A percentile compares a stretch with the other conserved stretches of the same genome.
Conservation (phyloP, 352 stramenopile genomes). For the Peronosclerospora sorghi region DNA sequence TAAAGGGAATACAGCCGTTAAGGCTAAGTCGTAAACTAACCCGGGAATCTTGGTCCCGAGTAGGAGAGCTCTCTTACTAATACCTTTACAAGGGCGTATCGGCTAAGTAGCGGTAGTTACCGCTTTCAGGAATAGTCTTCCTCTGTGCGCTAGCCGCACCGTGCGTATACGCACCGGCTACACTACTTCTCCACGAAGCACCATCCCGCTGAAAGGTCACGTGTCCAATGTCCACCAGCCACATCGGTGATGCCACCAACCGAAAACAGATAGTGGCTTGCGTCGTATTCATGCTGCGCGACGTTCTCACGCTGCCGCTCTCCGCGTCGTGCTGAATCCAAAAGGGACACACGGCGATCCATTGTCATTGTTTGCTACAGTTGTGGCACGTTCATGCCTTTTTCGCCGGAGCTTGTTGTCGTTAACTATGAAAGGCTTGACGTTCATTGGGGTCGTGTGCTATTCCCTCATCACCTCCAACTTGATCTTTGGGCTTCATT, state of each 20-base stretch:
- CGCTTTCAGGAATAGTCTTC: too few species aligned
- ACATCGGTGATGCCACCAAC: background rate
- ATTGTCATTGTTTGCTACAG: constrained; percentile 4
- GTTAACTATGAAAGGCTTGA: background rate
- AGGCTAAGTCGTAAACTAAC: too few species aligned
- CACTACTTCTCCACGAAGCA: background rate
- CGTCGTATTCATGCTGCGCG: background rate
- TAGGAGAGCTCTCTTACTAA: too few species aligned
- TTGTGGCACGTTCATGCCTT: background rate
- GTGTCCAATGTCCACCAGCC: background rate
- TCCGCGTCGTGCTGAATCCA: background rate
- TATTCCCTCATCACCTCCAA: background rate
- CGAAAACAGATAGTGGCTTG: constrained; percentile 1
- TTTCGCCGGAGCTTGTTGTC: background rate
- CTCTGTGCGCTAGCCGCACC: too few species aligned
- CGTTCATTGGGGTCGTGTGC: background rate
- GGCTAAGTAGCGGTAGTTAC: too few species aligned
- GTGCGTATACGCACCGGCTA: too few species aligned
- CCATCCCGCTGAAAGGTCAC: background rate
- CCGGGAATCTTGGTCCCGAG: too few species aligned
- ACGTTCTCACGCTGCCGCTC: background rate
- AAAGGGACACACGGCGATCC: constrained; percentile 4
- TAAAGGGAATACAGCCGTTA: too few species aligned
- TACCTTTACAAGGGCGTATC: too few species aligned
- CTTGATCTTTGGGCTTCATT: background rate